Conservation (phyloP, 2,329 filamentous ascomycete species). For the Aspergillus sp. region DNA sequence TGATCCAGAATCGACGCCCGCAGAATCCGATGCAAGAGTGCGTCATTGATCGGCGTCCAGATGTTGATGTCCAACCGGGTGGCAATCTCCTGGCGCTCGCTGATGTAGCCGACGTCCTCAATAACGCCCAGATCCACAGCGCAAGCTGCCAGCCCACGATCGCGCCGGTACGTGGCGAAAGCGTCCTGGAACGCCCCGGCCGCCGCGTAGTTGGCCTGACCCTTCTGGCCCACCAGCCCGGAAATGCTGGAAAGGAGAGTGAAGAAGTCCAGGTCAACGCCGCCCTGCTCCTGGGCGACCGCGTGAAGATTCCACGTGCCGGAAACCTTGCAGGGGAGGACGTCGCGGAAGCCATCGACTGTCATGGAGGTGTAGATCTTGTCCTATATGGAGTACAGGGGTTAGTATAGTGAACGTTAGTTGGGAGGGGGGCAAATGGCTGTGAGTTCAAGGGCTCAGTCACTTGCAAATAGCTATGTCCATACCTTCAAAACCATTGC, state of each 20-base stretch:
- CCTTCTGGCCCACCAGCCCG: not conserved
- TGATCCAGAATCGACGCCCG: too few relatives aligned
- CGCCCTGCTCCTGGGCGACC: not conserved
- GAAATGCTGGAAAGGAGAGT: not conserved
- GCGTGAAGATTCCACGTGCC: constrained; percentile 32
- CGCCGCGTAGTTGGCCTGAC: not conserved
- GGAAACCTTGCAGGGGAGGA: constrained; percentile 35
- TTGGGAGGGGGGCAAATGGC: too few relatives aligned
- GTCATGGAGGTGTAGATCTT: constrained; percentile 28
- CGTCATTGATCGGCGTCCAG: too few relatives aligned
- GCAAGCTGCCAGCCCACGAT: too few relatives aligned
- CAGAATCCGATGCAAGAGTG: too few relatives aligned
- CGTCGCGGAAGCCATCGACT: constrained; percentile 32
- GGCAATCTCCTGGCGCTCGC: too few relatives aligned
- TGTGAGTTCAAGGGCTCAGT: too few relatives aligned
- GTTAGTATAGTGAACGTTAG: constrained; percentile 12
- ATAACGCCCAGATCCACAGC: not conserved
- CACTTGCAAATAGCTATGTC: too few relatives aligned
- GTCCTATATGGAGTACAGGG: not conserved
- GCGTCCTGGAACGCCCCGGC: not conserved
- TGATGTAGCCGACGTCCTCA: not conserved
- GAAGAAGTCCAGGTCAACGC: not conserved
- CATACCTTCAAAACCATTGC: constrained; percentile 18
- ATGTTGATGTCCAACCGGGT: too few relatives aligned
- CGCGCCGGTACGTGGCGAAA: not conserved